Evolutionary conservation across 1,284 basidiomycete genomes (phyloP), one percentile per base, ranked within the genome.

Genomic region (Porphyrellus sp.): DNA sequence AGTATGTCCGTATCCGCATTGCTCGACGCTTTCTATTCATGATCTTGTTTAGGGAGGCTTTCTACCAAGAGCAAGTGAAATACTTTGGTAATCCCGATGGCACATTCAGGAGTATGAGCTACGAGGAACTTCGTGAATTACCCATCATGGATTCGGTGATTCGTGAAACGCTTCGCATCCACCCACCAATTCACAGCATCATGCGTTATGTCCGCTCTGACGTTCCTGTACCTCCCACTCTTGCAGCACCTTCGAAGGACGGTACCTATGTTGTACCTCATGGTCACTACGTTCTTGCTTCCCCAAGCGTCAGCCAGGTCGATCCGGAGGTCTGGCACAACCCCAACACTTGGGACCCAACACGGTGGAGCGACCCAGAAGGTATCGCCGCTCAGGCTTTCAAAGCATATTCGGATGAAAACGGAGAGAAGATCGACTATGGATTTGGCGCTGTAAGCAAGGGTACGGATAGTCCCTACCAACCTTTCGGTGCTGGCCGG

Each of bases 401-500:
- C 62, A 83, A 83, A 64, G 74, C 78, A 58, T 92, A 94, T 68
- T 72, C 77, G 47, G 89, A 91, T 61, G 83, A 82, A 59, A 73
- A 73, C 28, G 90, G 88, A 48, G 91, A 96, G 70, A 93, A 93
- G 76, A 79, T 97, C 54, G 96, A 99, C 72, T 99, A 90, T 64
- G 97, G 96, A 1, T 99, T 93, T 70, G 97, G 96, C 49, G 82
- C 82, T 62, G 91, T 97, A 40, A 91, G 87, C 71, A 96, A 95
- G 73, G 93, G 93, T 45, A 95, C 93, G 12, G 89, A 93, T 58
- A 89, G 85, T 55, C 85, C 86, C 28, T 98, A 98, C 70, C 89
- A 96, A 68, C 97, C 96, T 1, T 99, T 99, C 66, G 97, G 96
- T 53, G 95, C 96, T 41, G 96, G 94, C 24, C 79, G 92, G 61